Evolutionary conservation across 805 yeast genomes (phyloP), one percentile per base, ranked within the genome.

Genomic region (Candida tibetensis): DNA sequence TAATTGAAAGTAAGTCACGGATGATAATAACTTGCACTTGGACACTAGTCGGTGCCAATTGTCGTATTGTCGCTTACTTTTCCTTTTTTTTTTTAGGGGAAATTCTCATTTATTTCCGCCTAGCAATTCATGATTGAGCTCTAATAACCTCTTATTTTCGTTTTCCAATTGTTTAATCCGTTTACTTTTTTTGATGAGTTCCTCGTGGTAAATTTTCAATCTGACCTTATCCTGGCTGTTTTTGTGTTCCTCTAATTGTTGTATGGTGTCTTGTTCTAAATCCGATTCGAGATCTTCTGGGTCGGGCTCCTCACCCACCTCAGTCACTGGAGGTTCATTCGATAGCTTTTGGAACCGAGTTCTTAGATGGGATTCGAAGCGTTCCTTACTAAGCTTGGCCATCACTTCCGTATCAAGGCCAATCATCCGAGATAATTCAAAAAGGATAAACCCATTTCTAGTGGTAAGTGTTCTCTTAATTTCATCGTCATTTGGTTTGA

Each of bases 71-170:
- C n/a, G n/a, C n/a, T n/a, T n/a, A n/a, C n/a, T n/a, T n/a, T n/a
- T n/a, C n/a, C n/a, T n/a, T n/a, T n/a, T n/a, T n/a, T n/a, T n/a
- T n/a, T n/a, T n/a, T n/a, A n/a, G n/a, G n/a, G n/a, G n/a, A n/a
- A n/a, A n/a, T n/a, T 21, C 9, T 21, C 25, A 21, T 21, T 10
- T 21, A 10, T 10, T 21, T 10, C 25, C 25, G 25, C 23, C 12
- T n/a, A 35, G 21, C 30, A 62, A 42, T 17, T 51, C 54, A 30
- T 59, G 65, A 40, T 63, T 62, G 46, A 63, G 47, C 17, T 61
- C 64, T 34, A 63, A 48, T 17, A 63, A 41, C 30, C 53, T 41
- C 40, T 53, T 59, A 36, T 62, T 62, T 35, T 63, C 67, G 2
- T 41, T 43, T 37, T 37, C 44, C 32, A 62, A 40, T 12, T 46